Evolutionary conservation across 805 yeast species (phyloP), one percentile per base, ranked within the genome.

Genomic region (Zygosaccharomyces rouxii): DNA sequence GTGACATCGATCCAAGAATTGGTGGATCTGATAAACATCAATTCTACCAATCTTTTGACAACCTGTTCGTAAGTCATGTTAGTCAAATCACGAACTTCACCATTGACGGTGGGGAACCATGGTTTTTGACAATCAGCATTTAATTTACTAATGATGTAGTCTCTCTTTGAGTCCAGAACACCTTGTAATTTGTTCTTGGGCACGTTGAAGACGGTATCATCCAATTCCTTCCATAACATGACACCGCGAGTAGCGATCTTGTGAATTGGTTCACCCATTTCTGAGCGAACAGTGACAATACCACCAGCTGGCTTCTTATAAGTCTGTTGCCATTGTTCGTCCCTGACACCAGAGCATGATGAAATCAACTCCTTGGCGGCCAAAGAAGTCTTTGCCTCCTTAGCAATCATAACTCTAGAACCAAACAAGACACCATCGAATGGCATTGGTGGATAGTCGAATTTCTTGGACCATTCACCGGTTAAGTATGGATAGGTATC

Each of bases 261-360:
- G 73, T 94, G 99, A 66, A 94, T 94, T 64, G 99, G 99, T 76
- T 94, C 99, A 67, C 99, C 99, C 99, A 94, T 94, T 76, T 94
- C 99, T 14, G 98, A 92, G 67, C 87, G 79, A 53, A 94, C 99
- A 48, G 99, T 92, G 59, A 94, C 76, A 57, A 94, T 81, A 71
- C 99, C 99, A 75, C 99, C 99, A 52, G 97, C 83, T 63, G 97
- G 92, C 66, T 84, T 84, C 75, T 86, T 86, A 76, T 94, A 94
- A 42, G 97, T 88, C 62, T 79, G 77, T 71, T 94, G 98, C 99
- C 99, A 94, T 69, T 87, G 69, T 37, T 70, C 62, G 69, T 94
- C 98, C 28, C 82, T 77, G 50, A 89, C 95, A 80, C 99, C 99
- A 35, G 94, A 67, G 59, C 96, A 89, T 30, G 80, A 79, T 50